These are phyloP conservation scores for Oryza meridionalis DNA, from an alignment of 176 grass and related monocot species.

Conservation along the genomic window DNA sequence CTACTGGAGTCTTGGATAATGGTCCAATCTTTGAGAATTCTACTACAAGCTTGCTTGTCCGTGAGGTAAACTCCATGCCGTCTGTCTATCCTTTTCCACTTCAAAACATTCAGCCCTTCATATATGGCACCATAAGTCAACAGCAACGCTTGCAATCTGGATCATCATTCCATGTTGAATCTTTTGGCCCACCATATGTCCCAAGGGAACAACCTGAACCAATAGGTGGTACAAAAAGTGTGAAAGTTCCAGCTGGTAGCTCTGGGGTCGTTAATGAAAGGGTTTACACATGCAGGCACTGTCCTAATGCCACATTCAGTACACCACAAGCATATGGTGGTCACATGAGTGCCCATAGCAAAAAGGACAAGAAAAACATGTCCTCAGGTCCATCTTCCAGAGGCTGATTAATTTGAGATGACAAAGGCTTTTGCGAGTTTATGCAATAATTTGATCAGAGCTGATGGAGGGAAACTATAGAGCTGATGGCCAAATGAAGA, in stretches of 20 bases:
- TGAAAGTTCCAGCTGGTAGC: neutral
- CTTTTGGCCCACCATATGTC: neutral
- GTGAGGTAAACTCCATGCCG: neutral
- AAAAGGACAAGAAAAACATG: neutral
- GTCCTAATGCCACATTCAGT: neutral
- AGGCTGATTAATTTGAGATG: neutral
- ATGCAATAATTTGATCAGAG: too few relatives aligned
- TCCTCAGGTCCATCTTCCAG: neutral
- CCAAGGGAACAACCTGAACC: neutral
- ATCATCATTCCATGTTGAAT: neutral
- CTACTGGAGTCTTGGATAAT: neutral
- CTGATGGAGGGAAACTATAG: too few relatives aligned
- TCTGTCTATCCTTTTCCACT: neutral
- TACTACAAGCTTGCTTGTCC: neutral
- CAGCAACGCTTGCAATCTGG: neutral
- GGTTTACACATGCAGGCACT: neutral
- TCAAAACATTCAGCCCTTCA: neutral
- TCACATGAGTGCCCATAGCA: slow-evolving; percentile 44
- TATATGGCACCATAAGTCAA: neutral
- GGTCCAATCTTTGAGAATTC: neutral
- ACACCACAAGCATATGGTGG: slow-evolving; percentile 36
- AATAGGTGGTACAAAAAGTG: too few relatives aligned
- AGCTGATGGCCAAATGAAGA: neutral
- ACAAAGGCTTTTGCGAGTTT: too few relatives aligned
- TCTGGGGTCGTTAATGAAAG: too few relatives aligned